A percentile compares a stretch with the other conserved stretches of the same genome.
Conservation (phyloP, 441 rosid genomes). For the Pelargonium cotyledonis region DNA sequence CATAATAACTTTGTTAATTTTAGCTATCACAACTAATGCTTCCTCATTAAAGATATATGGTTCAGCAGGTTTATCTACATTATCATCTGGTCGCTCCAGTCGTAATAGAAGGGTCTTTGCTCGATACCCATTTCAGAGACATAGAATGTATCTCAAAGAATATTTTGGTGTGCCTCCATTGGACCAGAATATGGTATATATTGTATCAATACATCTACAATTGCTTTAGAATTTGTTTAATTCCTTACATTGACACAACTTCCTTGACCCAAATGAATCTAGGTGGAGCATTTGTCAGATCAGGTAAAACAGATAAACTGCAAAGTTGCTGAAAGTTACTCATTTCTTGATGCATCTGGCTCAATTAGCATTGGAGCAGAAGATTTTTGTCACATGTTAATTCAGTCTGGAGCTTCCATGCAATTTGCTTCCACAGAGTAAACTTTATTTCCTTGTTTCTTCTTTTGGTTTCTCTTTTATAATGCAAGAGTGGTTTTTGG, state of each 20-base stretch:
- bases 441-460: slow-evolving; percentile 16
- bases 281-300: slow-evolving; percentile 41
- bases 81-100: slow-evolving; percentile 35
- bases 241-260: slow-evolving; percentile 16
- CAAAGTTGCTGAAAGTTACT: slow-evolving; percentile 51
- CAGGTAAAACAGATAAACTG: slow-evolving; percentile 39
- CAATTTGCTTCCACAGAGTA: slow-evolving; percentile 65
- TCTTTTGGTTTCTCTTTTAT: slow-evolving; percentile 10
- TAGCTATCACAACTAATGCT: slow-evolving; percentile 13
- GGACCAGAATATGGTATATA: slow-evolving; percentile 44
- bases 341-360: slow-evolving; percentile 53
- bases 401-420: slow-evolving; percentile 59
- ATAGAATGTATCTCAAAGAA: slow-evolving; percentile 59
- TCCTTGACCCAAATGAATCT: slow-evolving; percentile 22
- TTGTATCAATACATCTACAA: slow-evolving; percentile 12
- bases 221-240: slow-evolving; percentile 11
- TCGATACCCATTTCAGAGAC: slow-evolving; percentile 52
- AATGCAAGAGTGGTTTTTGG: slow-evolving; percentile 5
- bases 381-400: slow-evolving; percentile 48
- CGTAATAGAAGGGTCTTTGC: slow-evolving; percentile 45
- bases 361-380: slow-evolving; percentile 47
- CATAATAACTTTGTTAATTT: slow-evolving; percentile 17
- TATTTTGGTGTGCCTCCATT: slow-evolving; percentile 56
- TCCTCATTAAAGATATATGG: slow-evolving; percentile 18
- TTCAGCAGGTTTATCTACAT: slow-evolving; percentile 49